A percentile compares a stretch with the other conserved stretches of the same genome.
Evolutionary conservation across 2,329 filamentous ascomycete species (phyloP).

Genomic region (Ceratocystis cacaofunesta): DNA sequence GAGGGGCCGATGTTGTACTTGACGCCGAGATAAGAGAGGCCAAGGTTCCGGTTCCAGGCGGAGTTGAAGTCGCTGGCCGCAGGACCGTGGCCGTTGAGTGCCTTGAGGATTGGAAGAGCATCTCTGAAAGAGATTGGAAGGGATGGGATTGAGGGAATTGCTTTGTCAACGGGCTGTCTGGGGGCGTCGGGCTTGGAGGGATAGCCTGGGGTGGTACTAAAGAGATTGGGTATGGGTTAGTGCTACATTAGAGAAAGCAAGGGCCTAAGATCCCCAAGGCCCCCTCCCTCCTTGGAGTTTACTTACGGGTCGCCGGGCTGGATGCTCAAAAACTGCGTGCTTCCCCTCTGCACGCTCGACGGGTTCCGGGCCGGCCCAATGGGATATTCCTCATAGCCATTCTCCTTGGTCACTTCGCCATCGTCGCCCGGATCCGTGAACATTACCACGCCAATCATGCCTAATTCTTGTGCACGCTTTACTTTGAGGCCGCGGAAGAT

Average conservation of each 20-base stretch:
- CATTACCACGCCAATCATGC: conserved; percentile 71
- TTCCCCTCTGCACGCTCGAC: conserved; percentile 80
- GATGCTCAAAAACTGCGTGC: conserved; percentile 63
- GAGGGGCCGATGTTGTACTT: conserved; percentile 76
- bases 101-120: conserved; percentile 72
- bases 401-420: conserved; percentile 62
- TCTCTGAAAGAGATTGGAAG: conserved; percentile 81
- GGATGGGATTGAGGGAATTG: conserved; percentile 75
- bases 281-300: not conserved
- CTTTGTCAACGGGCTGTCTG: conserved; percentile 51
- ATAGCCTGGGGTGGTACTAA: conserved; percentile 72
- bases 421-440: conserved; percentile 87
- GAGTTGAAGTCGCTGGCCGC: conserved; percentile 58
- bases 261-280: too few species aligned
- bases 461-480: conserved; percentile 79
- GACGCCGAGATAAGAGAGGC: conserved; percentile 65
- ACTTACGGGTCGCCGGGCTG: conserved; percentile 52
- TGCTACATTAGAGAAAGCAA: not conserved
- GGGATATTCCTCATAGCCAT: conserved; percentile 67
- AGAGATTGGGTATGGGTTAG: not conserved
- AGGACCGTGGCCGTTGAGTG: conserved; percentile 78
- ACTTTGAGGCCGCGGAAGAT: conserved; percentile 86
- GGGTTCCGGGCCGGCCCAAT: conserved; percentile 76
- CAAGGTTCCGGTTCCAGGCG: conserved; percentile 54
- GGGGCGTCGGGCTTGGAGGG: conserved; percentile 81